Evolutionary conservation across 2,329 filamentous ascomycete species (phyloP).

Genomic region (Diaporthe sp.): DNA sequence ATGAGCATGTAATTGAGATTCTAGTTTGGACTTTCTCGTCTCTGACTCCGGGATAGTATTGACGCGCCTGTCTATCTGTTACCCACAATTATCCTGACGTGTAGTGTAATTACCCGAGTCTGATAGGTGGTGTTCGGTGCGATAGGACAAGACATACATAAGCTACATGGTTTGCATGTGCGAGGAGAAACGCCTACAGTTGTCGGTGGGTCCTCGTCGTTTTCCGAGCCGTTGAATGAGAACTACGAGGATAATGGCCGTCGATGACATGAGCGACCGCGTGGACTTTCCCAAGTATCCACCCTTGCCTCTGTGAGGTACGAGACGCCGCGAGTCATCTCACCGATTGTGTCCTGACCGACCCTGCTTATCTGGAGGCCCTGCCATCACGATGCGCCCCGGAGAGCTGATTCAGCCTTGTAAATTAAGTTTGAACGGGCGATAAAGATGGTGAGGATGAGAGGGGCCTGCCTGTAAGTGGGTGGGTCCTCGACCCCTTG

Average conservation of each 20-base stretch:
- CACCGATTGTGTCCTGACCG: constrained; percentile 2
- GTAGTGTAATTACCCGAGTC: background rate
- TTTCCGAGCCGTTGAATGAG: background rate
- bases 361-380: constrained; percentile 11
- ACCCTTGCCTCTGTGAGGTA: background rate
- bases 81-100: background rate
- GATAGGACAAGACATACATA: background rate
- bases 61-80: background rate
- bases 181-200: too few species aligned
- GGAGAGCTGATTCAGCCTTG: constrained; percentile 18
- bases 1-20: background rate
- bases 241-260: background rate
- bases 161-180: background rate
- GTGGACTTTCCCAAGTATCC: background rate
- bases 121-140: background rate
- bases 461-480: constrained; percentile 9
- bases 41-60: background rate
- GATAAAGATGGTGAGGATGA: background rate
- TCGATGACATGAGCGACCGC: background rate
- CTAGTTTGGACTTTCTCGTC: too few species aligned
- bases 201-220: too few species aligned
- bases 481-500: constrained; percentile 8
- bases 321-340: constrained; percentile 20
- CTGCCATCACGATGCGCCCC: background rate
- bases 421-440: constrained; percentile 3